phyloP scores from a whole-genome alignment of 257 asterid genomes.

The Lantana camara region DNA sequence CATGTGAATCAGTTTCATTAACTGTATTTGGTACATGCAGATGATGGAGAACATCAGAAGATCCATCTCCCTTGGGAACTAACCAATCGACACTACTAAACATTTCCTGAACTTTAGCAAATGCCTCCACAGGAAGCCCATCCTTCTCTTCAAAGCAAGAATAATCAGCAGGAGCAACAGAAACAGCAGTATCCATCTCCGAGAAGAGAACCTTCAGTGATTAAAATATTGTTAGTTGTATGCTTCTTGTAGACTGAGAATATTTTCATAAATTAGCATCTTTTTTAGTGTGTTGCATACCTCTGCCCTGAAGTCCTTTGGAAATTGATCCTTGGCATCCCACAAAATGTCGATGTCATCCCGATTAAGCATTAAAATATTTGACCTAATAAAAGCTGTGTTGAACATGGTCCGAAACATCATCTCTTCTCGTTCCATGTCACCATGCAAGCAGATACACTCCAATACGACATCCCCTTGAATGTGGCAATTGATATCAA shows the following conservation, averaged over 20 bases:
- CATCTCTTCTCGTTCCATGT: conserved; percentile 78
- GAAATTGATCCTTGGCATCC: conserved; percentile 87
- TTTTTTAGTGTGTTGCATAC: conserved; percentile 35
- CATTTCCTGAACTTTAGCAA: conserved; percentile 85
- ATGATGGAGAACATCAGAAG: conserved; percentile 64
- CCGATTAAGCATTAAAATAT: conserved; percentile 84
- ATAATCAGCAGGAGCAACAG: conserved; percentile 57
- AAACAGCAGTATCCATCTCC: conserved; percentile 78
- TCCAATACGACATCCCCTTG: conserved; percentile 98
- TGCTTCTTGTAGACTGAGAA: conserved; percentile 23
- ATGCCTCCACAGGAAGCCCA: conserved; percentile 96
- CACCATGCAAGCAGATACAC: conserved; percentile 77
- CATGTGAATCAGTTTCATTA: conserved; percentile 42
- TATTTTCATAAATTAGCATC: conserved; percentile 17
- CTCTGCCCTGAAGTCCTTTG: conserved; percentile 91
- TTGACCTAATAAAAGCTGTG: conserved; percentile 94
- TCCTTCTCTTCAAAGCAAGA: conserved; percentile 92
- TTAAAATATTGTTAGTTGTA: conserved; percentile 28
- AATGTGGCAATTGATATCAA: conserved; percentile 80
- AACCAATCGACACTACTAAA: conserved; percentile 91
- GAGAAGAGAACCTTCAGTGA: conserved; percentile 84
- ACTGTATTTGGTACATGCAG: conserved; percentile 45
- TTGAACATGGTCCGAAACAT: conserved; percentile 92
- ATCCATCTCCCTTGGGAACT: conserved; percentile 62
- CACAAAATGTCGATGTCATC: conserved; percentile 82